These are phyloP conservation scores for Rhizopus microsporus DNA, from an alignment of 371 early-diverging fungal genomes.

Conservation along the genomic window DNA sequence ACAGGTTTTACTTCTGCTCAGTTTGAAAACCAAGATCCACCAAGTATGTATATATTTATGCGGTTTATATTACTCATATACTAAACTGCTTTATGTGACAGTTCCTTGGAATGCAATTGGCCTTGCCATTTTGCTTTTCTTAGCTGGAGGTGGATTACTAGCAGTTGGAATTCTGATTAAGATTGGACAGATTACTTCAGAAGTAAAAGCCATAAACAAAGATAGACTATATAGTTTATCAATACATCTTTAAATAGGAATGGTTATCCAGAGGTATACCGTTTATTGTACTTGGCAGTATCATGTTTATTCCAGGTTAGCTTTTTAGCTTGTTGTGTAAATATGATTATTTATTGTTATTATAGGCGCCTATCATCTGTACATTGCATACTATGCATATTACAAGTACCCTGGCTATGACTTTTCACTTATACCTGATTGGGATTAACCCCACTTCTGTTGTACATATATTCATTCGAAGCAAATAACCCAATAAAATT, in stretches of 20 bases:
- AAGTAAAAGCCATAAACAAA: slow-evolving; percentile 23
- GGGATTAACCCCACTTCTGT: slow-evolving; percentile 25
- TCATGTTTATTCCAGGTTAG: slow-evolving; percentile 60
- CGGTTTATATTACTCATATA: neutral
- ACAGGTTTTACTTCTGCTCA: slow-evolving; percentile 55
- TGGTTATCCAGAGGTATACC: slow-evolving; percentile 66
- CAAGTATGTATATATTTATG: slow-evolving; percentile 26
- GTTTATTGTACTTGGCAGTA: slow-evolving; percentile 44
- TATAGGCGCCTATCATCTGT: slow-evolving; percentile 49
- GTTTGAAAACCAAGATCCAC: slow-evolving; percentile 45
- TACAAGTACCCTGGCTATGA: slow-evolving; percentile 56
- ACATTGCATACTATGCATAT: slow-evolving; percentile 55
- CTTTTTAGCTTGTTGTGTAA: neutral
- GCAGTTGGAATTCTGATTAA: slow-evolving; percentile 62
- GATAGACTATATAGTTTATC: neutral
- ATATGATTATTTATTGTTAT: neutral
- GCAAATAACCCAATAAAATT: too few species aligned
- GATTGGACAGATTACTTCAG: slow-evolving; percentile 46
- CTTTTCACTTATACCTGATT: slow-evolving; percentile 54
- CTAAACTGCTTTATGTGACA: slow-evolving; percentile 6
- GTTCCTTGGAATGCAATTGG: slow-evolving; percentile 71
- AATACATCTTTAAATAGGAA: slow-evolving; percentile 18
- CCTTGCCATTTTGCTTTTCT: slow-evolving; percentile 53
- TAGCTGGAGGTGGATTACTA: slow-evolving; percentile 53
- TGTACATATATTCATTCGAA: too few species aligned